Percentiles rank a stretch among this genome's conserved stretches.
Conservation (phyloP, 768 basidiomycete species). For the Xerocomellus chrysenteron region DNA sequence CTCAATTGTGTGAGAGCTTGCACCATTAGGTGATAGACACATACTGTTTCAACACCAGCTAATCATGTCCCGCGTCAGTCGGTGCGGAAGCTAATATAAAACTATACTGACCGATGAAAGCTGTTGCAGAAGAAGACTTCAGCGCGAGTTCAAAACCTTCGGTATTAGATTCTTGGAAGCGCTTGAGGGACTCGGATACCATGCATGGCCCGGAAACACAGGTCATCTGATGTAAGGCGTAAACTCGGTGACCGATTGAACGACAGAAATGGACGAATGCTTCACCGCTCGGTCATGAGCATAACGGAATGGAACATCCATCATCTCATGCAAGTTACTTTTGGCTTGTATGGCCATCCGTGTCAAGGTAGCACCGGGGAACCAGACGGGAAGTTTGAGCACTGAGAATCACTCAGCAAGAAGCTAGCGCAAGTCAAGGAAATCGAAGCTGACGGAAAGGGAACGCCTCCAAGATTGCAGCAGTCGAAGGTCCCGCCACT, state of each 20-base stretch:
- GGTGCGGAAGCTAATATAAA: neutral
- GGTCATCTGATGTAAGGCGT: slow-evolving; percentile 11
- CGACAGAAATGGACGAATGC: neutral
- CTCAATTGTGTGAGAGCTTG: neutral
- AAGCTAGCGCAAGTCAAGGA: neutral
- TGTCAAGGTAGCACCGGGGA: slow-evolving; percentile 36
- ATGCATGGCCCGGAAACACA: slow-evolving; percentile 27
- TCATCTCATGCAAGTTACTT: slow-evolving; percentile 29
- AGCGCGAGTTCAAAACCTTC: slow-evolving; percentile 28
- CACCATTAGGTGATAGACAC: neutral
- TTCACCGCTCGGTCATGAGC: slow-evolving; percentile 27
- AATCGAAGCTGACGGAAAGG: slow-evolving; percentile 30
- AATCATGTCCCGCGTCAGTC: slow-evolving; percentile 4
- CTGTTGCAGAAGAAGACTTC: slow-evolving; percentile 33
- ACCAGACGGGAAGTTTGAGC: slow-evolving; percentile 33
- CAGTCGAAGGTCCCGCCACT: slow-evolving; percentile 24
- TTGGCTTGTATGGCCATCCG: slow-evolving; percentile 31
- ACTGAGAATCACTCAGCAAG: slow-evolving; percentile 21
- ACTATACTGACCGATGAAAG: slow-evolving; percentile 29
- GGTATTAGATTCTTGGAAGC: slow-evolving; percentile 11
- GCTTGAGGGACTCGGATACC: slow-evolving; percentile 31
- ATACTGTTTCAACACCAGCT: slow-evolving; percentile 33
- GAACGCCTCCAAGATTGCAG: slow-evolving; percentile 31
- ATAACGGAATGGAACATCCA: slow-evolving; percentile 30
- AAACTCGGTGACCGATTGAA: neutral